A percentile compares a stretch with the other conserved stretches of the same genome.
phyloP scores from a whole-genome alignment of 2,329 filamentous ascomycete species.

The Fusarium bactridioides region DNA sequence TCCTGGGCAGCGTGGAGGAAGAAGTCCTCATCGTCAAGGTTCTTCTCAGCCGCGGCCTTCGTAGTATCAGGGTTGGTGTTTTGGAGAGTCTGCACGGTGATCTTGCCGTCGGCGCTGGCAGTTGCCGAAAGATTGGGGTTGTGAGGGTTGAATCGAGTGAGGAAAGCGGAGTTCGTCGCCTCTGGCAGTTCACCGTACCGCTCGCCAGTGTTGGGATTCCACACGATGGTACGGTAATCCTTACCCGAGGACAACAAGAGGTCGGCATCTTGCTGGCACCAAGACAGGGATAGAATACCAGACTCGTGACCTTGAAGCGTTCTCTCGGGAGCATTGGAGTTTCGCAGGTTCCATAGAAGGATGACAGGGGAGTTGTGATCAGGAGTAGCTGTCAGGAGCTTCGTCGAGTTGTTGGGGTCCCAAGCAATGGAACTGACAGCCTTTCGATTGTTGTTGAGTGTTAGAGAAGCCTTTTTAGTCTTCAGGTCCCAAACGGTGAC shows the following conservation, averaged over 20 bases:
- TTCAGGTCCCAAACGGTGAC: slow-evolving; percentile 99
- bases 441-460: slow-evolving; percentile 94
- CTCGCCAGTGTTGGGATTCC: slow-evolving; percentile 94
- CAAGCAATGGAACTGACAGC: slow-evolving; percentile 94
- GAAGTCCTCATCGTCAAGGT: slow-evolving; percentile 91
- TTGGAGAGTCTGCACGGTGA: slow-evolving; percentile 90
- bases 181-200: slow-evolving; percentile 92
- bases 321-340: slow-evolving; percentile 92
- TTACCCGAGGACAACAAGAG: slow-evolving; percentile 93
- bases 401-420: slow-evolving; percentile 95
- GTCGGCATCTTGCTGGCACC: slow-evolving; percentile 91
- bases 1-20: slow-evolving; percentile 93
- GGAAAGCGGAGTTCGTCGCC: slow-evolving; percentile 99
- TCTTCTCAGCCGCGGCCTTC: slow-evolving; percentile 70
- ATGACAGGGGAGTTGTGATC: slow-evolving; percentile 90
- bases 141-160: slow-evolving; percentile 90
- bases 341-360: slow-evolving; percentile 91
- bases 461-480: slow-evolving; percentile 96
- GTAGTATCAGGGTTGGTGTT: slow-evolving; percentile 85
- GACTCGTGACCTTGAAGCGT: slow-evolving; percentile 92
- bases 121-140: slow-evolving; percentile 94
- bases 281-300: slow-evolving; percentile 91
- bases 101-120: slow-evolving; percentile 96
- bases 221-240: slow-evolving; percentile 93
- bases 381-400: slow-evolving; percentile 90